Conservation (phyloP, 1,284 basidiomycete genomes). For the Cryptococcus maquisensis region DNA sequence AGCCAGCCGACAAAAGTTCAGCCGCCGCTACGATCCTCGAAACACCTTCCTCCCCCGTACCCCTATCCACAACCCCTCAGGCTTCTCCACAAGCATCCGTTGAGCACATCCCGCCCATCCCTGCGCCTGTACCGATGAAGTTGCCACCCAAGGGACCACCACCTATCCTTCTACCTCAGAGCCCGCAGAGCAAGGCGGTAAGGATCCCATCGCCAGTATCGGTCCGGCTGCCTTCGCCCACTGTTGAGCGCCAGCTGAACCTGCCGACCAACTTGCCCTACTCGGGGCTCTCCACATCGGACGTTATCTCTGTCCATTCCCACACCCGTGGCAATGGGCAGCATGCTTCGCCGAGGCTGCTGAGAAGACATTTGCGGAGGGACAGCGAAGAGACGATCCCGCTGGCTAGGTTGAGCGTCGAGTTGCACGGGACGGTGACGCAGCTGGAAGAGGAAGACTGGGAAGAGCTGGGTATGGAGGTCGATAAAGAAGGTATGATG, state of each 20-base stretch:
- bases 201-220: background rate
- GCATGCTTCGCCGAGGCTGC: conserved; percentile 1
- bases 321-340: conserved; percentile 1
- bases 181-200: background rate
- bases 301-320: conserved; percentile 27
- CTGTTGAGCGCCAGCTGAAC: conserved; percentile 2
- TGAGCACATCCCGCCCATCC: no score
- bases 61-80: no score
- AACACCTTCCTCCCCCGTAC: no score
- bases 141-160: no score
- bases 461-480: conserved; percentile 20
- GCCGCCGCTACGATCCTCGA: no score
- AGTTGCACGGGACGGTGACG: conserved; percentile 37
- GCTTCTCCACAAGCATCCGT: no score
- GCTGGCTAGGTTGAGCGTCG: conserved; percentile 33
- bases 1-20: no score
- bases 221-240: background rate
- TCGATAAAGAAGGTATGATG: conserved; percentile 11
- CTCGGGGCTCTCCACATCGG: conserved; percentile 30
- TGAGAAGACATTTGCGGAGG: conserved; percentile 9
- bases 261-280: conserved; percentile 25
- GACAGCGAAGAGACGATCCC: conserved; percentile 20
- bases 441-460: conserved; percentile 41
- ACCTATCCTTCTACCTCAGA: no score
- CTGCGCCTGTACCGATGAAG: no score